Evolutionary conservation across 768 basidiomycete genomes (phyloP).

Genomic region (Pisolithus tinctorius): DNA sequence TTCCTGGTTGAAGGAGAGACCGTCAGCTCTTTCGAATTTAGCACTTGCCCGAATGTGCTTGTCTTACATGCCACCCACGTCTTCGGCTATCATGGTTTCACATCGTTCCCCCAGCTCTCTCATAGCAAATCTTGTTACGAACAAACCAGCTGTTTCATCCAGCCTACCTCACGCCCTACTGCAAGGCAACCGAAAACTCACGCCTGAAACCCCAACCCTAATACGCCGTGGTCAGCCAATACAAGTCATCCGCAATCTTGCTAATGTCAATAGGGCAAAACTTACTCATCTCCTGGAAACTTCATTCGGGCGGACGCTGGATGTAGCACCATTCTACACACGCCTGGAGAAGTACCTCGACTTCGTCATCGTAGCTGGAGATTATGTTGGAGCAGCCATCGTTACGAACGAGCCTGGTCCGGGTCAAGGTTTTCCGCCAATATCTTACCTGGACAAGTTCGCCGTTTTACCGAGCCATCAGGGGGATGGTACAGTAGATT

Average conservation of each 20-base stretch:
- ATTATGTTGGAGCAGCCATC: conserved; percentile 92
- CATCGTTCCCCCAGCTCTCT: conserved; percentile 93
- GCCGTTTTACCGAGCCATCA: conserved; percentile 92
- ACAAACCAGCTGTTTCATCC: conserved; percentile 93
- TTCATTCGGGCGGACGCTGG: conserved; percentile 72
- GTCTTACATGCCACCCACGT: conserved; percentile 84
- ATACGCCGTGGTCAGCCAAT: conserved; percentile 85
- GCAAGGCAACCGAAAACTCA: conserved; percentile 79
- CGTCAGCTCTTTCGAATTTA: conserved; percentile 83
- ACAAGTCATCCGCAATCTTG: conserved; percentile 63
- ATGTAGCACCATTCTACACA: conserved; percentile 67
- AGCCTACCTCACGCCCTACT: conserved; percentile 92
- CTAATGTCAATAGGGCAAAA: conserved; percentile 69
- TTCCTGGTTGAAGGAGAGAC: conserved; percentile 71
- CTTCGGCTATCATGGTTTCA: conserved; percentile 94
- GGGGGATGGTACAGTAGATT: conserved; percentile 98
- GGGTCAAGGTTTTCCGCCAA: conserved; percentile 33
- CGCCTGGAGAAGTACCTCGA: conserved; percentile 76
- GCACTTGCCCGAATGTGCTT: conserved; percentile 81
- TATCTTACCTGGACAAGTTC: conserved; percentile 97
- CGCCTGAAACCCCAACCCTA: conserved; percentile 87
- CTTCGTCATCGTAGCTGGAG: conserved; percentile 90
- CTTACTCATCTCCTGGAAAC: conserved; percentile 80
- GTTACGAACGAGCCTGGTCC: conserved; percentile 62
- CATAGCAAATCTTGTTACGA: conserved; percentile 96